Evolutionary conservation across 208 protist species (phyloP), one percentile per base, ranked within the genome.

Genomic region (Crithidia acanthocephali): DNA sequence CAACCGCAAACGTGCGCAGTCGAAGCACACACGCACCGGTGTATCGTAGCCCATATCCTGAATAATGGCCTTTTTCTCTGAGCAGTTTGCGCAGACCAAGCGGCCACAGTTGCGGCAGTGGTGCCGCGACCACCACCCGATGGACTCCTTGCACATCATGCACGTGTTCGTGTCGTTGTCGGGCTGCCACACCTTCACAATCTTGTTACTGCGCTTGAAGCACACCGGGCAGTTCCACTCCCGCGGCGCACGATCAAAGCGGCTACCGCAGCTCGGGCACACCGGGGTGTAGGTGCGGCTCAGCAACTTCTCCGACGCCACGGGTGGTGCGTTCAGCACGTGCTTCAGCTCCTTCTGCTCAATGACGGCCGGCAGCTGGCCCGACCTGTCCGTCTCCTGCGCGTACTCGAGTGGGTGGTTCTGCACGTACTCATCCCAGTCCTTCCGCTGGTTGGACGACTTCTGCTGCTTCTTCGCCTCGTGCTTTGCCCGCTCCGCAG

Each of bases 91-190:
- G 68, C 92, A 96, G 30, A 85, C 80, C 23, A 96, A 62, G 0
- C 92, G 85, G 22, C 92, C 92, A 50, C 92, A 96, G 76, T 78
- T 88, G 25, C 92, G 85, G 63, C 92, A 96, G 72, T 96, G 92
- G 56, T 96, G 92, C 20, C 92, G 80, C n/a, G 86, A 92, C 55
- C 75, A 96, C 18, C 92, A 81, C 27, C 85, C 87, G 60, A 96
- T 91, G 1, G 65, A 5, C 22, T 51, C 63, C 10, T 78, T 68
- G 73, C 92, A 96, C 33, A 91, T 60, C 84, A 86, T 85, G 72
- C 92, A 96, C 35, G 55, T 51, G 35, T 63, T 72, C 16, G 74
- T 76, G 53, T 84, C 76, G 25, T 77, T 32, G 76, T 96, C 92
- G 0, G 89, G 92, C 50, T 96, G 92, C 92, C 92, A 96, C 15